A percentile compares a stretch with the other conserved stretches of the same genome.
Conservation (phyloP, 352 stramenopile species). For the Proteromonas lacertae region DNA sequence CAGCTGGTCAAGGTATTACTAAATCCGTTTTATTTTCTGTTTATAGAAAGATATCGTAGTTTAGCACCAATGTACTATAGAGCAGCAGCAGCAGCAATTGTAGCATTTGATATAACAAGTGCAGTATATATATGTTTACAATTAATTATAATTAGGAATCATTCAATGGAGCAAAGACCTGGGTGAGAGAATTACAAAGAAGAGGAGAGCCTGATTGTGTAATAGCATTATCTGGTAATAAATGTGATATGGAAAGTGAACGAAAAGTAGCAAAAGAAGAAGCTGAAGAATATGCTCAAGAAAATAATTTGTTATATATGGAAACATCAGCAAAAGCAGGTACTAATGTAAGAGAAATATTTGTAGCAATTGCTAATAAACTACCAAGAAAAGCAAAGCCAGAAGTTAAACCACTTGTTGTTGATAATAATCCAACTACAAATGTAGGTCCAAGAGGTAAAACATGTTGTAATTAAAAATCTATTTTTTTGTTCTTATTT, state of each 20-base stretch:
- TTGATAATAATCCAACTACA: too few relatives aligned
- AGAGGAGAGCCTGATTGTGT: constrained; percentile 82
- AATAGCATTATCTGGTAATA: constrained; percentile 82
- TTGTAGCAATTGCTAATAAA: constrained; percentile 68
- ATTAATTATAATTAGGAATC: constrained; percentile 26
- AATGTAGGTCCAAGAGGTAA: too few relatives aligned
- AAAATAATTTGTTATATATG: constrained; percentile 95
- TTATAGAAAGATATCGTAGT: constrained; percentile 62
- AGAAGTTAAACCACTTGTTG: too few relatives aligned
- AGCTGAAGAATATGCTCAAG: too few relatives aligned
- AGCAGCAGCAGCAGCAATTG: constrained; percentile 62
- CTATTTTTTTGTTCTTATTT: too few relatives aligned
- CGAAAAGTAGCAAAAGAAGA: constrained; percentile 62
- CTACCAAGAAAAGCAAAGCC: too few relatives aligned
- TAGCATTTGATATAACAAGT: constrained; percentile 86
- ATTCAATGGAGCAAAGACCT: constrained; percentile 86
- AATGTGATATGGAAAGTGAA: constrained; percentile 78
- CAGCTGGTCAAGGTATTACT: constrained; percentile 45
- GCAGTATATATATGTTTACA: constrained; percentile 20
- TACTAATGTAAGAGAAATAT: constrained; percentile 93
- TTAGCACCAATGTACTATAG: constrained; percentile 90
- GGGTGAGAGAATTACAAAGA: constrained; percentile 97
- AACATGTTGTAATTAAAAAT: too few relatives aligned
- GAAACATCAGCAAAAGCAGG: constrained; percentile 96
- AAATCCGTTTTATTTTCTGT: constrained; percentile 1